Percentiles rank a stretch among this genome's conserved stretches.
These are phyloP conservation scores for Sarcodon aspratus DNA, from an alignment of 768 basidiomycete species.

Conservation along the genomic window DNA sequence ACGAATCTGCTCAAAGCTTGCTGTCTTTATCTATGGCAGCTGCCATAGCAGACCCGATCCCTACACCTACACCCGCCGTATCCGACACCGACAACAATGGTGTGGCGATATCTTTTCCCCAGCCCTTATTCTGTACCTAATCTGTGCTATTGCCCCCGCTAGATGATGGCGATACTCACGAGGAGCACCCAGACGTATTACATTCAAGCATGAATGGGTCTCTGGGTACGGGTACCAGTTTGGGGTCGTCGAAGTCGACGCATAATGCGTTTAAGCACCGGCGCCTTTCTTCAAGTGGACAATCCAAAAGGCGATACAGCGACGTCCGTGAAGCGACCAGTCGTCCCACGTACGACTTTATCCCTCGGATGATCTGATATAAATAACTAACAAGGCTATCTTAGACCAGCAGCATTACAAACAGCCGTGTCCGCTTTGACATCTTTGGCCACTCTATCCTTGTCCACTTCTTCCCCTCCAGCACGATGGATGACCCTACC, in stretches of 20 bases:
- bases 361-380: not conserved
- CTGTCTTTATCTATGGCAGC: conserved; percentile 63
- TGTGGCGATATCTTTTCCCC: not conserved
- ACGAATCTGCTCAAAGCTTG: conserved; percentile 27
- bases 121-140: no score
- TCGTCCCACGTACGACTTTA: conserved; percentile 54
- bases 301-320: conserved; percentile 59
- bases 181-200: no score
- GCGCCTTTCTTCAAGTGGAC: conserved; percentile 58
- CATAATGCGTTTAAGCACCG: conserved; percentile 40
- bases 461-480: conserved; percentile 27
- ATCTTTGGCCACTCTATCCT: conserved; percentile 29
- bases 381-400: conserved; percentile 3
- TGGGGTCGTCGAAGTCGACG: conserved; percentile 4
- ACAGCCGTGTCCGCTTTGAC: conserved; percentile 23
- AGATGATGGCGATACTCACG: no score
- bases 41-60: conserved; percentile 35
- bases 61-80: conserved; percentile 10
- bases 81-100: conserved; percentile 9
- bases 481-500: conserved; percentile 9
- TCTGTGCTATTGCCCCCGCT: no score
- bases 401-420: conserved; percentile 24
- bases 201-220: not conserved
- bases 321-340: conserved; percentile 72
- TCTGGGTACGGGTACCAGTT: conserved; percentile 14